Conservation (phyloP, 345 rosid species). For the Melastoma malabathricum region DNA sequence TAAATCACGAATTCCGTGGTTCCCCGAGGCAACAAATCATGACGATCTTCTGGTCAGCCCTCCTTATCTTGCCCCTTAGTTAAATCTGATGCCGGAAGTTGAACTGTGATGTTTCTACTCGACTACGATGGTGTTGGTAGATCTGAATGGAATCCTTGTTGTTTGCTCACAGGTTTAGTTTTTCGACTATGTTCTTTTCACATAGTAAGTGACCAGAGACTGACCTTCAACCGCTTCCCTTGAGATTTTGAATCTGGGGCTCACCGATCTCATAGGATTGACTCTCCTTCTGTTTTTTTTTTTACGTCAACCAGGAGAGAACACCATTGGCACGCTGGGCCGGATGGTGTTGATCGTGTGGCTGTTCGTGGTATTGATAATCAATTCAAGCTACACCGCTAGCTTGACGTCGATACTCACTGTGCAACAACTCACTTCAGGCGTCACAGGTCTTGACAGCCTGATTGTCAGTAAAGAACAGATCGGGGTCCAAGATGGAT, state of each 20-base stretch:
- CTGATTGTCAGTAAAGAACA: constrained; percentile 51
- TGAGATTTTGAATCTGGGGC: not conserved
- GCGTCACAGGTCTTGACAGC: constrained; percentile 67
- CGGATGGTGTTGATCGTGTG: constrained; percentile 77
- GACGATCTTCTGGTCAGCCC: constrained; percentile 69
- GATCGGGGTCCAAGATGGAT: constrained; percentile 81
- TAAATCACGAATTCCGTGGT: constrained; percentile 77
- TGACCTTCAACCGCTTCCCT: constrained; percentile 4
- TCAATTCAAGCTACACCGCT: constrained; percentile 96
- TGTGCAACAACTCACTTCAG: constrained; percentile 66
- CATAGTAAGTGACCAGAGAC: constrained; percentile 51
- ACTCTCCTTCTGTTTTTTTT: constrained; percentile 4
- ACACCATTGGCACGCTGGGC: constrained; percentile 71
- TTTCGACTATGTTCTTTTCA: constrained; percentile 98
- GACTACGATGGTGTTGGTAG: not conserved
- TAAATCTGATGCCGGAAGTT: not conserved
- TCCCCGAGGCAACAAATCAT: constrained; percentile 72
- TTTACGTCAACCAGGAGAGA: constrained; percentile 53
- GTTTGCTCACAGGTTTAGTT: constrained; percentile 80
- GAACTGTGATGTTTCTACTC: too few relatives aligned
- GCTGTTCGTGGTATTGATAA: constrained; percentile 83
- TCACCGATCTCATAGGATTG: not conserved
- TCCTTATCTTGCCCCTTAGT: not conserved
- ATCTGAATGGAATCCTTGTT: constrained; percentile 10
- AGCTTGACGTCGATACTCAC: constrained; percentile 94